A percentile compares a stretch with the other conserved stretches of the same genome.
Conservation (phyloP, 2,329 filamentous ascomycete genomes). For the Annulohypoxylon truncatum region DNA sequence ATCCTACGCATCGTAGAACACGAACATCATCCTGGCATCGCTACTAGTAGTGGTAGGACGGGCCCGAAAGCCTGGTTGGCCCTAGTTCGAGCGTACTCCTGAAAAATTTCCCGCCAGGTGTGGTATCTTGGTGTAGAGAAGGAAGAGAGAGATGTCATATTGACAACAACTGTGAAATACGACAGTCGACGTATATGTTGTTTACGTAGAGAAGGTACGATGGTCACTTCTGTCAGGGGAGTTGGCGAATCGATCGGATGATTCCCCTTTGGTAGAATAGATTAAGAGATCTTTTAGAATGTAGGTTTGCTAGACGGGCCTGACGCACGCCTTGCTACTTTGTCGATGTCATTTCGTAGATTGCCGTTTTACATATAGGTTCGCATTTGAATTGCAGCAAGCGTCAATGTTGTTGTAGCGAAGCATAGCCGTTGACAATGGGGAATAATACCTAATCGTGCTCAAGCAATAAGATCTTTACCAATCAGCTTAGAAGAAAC, state of each 20-base stretch:
- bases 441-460: neutral
- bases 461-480: neutral
- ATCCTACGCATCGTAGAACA: constrained; percentile 5
- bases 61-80: constrained; percentile 18
- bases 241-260: constrained; percentile 2
- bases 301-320: neutral
- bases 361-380: neutral
- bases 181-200: neutral
- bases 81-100: constrained; percentile 10
- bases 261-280: neutral
- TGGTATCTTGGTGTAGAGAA: neutral
- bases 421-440: neutral
- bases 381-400: constrained; percentile 8
- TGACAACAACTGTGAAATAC: neutral
- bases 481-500: neutral
- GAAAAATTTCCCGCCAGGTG: constrained; percentile 6
- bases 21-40: neutral
- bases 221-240: neutral
- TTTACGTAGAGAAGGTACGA: neutral
- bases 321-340: neutral
- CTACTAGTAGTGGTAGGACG: neutral
- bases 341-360: neutral
- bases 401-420: neutral
- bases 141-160: neutral
- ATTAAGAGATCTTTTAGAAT: neutral